Percentiles rank a stretch among this genome's conserved stretches.
Conservation (phyloP, 768 basidiomycete genomes). For the Hebeloma cylindrosporum region DNA sequence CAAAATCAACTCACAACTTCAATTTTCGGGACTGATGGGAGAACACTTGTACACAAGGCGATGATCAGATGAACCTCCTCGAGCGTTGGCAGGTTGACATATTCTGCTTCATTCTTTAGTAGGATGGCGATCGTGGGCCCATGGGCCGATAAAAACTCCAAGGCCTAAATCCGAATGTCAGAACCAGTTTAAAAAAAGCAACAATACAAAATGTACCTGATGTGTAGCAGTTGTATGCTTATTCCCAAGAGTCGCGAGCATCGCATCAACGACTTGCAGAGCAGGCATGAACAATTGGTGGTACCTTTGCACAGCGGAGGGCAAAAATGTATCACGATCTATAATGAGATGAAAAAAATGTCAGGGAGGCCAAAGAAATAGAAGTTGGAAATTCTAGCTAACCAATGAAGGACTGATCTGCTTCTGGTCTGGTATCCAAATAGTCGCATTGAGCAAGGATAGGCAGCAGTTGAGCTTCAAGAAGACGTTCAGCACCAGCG, state of each 20-base stretch:
- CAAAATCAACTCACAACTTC: slow-evolving; percentile 64
- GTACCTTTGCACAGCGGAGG: slow-evolving; percentile 84
- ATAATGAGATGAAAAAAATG: not conserved
- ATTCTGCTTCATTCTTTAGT: slow-evolving; percentile 70
- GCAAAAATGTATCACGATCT: slow-evolving; percentile 88
- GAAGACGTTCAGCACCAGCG: slow-evolving; percentile 78
- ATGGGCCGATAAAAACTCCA: slow-evolving; percentile 81
- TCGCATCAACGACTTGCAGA: slow-evolving; percentile 75
- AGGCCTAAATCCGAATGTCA: slow-evolving; percentile 44
- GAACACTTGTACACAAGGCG: slow-evolving; percentile 63
- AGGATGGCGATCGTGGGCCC: slow-evolving; percentile 81
- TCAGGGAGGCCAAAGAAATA: not conserved
- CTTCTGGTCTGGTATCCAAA: slow-evolving; percentile 80
- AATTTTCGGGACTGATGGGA: slow-evolving; percentile 70
- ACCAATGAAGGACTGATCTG: slow-evolving; percentile 84
- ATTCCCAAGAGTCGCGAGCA: slow-evolving; percentile 74
- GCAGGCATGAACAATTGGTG: slow-evolving; percentile 89
- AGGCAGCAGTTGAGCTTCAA: slow-evolving; percentile 75
- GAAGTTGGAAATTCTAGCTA: slow-evolving; percentile 15
- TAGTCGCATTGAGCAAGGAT: slow-evolving; percentile 84
- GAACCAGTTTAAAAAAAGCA: not conserved
- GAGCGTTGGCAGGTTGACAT: slow-evolving; percentile 61
- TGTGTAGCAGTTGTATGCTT: slow-evolving; percentile 66
- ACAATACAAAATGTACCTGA: slow-evolving; percentile 47
- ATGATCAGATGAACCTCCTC: slow-evolving; percentile 83